phyloP scores from a whole-genome alignment of 257 asterid genomes.

The Haberlea rhodopensis region DNA sequence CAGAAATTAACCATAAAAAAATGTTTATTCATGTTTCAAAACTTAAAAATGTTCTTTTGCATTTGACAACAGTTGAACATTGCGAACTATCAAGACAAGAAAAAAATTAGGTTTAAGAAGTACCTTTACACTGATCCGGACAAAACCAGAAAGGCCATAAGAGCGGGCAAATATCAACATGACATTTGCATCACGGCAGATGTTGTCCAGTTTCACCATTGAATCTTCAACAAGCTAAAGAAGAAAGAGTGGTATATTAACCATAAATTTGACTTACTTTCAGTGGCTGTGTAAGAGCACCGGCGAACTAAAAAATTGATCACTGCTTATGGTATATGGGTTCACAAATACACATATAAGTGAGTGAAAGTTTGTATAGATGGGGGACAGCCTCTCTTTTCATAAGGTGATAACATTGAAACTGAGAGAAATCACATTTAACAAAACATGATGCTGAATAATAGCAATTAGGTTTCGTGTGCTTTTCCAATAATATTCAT shows the following conservation, averaged over 20 bases:
- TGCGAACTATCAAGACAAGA: not conserved
- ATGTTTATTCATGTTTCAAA: slow-evolving; percentile 1
- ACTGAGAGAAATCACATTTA: not conserved
- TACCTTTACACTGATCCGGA: slow-evolving; percentile 92
- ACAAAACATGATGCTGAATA: slow-evolving; percentile 7
- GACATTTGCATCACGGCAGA: slow-evolving; percentile 85
- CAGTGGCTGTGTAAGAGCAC: slow-evolving; percentile 10
- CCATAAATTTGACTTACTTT: not conserved
- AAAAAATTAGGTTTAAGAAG: slow-evolving; percentile 11
- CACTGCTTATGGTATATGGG: not conserved
- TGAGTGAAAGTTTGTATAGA: not conserved
- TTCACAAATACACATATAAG: not conserved
- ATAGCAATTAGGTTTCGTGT: not conserved
- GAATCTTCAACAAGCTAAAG: slow-evolving; percentile 79
- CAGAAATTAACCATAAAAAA: slow-evolving; percentile 15
- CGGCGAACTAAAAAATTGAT: slow-evolving; percentile 6
- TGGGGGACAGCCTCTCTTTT: slow-evolving; percentile 7
- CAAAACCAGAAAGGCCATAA: slow-evolving; percentile 90
- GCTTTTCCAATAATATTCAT: not conserved
- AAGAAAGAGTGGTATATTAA: slow-evolving; percentile 18
- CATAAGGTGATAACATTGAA: not conserved
- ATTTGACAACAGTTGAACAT: not conserved
- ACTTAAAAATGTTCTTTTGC: not conserved
- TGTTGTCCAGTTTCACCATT: slow-evolving; percentile 85
- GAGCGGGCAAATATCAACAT: slow-evolving; percentile 84